Percentiles rank a stretch among this genome's conserved stretches.
Evolutionary conservation across 108 stramenopile genomes (phyloP).

Genomic region (Cyclotella sp.): DNA sequence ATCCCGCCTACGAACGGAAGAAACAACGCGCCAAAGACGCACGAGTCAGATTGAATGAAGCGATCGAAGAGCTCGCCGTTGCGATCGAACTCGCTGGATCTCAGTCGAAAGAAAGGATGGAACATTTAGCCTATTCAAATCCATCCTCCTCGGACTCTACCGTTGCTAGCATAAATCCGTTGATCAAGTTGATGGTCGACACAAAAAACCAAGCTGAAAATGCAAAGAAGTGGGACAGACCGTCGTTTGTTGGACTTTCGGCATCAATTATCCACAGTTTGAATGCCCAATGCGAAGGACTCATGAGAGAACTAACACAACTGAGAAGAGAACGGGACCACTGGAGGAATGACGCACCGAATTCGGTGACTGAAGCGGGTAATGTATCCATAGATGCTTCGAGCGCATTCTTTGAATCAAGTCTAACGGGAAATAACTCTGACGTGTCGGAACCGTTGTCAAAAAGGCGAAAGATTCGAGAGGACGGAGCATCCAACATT

Average conservation of each 20-base stretch:
- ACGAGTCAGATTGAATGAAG: constrained; percentile 78
- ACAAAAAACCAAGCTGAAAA: constrained; percentile 60
- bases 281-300: constrained; percentile 82
- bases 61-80: constrained; percentile 76
- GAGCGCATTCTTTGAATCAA: neutral
- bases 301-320: constrained; percentile 70
- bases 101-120: constrained; percentile 65
- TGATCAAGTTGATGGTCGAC: constrained; percentile 54
- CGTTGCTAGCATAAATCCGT: neutral
- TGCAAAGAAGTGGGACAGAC: constrained; percentile 90
- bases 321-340: constrained; percentile 42
- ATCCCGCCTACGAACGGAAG: constrained; percentile 81
- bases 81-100: constrained; percentile 79
- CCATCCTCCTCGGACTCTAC: neutral
- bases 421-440: neutral
- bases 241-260: constrained; percentile 81
- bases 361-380: neutral
- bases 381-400: neutral
- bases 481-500: neutral
- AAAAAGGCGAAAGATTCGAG: constrained; percentile 33
- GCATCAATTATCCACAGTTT: constrained; percentile 72
- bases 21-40: constrained; percentile 90
- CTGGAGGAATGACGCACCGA: neutral
- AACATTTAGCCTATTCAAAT: constrained; percentile 36
- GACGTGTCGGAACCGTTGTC: neutral